Evolutionary conservation across 805 yeast species (phyloP), one percentile per base, ranked within the genome.

Genomic region (Teunomyces gatunensis): DNA sequence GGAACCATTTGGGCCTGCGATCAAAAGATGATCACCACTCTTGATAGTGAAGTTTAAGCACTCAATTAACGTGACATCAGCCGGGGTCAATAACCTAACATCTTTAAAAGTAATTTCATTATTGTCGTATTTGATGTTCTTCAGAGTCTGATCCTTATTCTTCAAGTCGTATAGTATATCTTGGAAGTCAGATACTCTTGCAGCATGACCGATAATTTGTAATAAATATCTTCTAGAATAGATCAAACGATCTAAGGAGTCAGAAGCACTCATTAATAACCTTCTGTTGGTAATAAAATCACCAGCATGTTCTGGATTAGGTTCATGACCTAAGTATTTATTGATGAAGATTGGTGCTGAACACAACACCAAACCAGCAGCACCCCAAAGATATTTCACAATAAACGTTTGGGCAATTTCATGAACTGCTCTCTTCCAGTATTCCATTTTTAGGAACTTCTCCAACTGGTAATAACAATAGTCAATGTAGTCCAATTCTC

Each of bases 1-100:
- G 53, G 96, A 87, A 1, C 98, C 98, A 61, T 91, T 91, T 11
- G 97, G 97, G 0, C 98, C 98, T 7, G 92, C 90, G 61, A 91
- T 90, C 45, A 91, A 74, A 44, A 91, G 72, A 65, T 91, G 94
- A 44, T 90, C 84, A 30, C 97, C 97, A 29, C 81, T 85, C 52
- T 84, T 79, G 46, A 91, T 79, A 44, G 84, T 77, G 64, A 91
- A 90, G 23, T 80, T 74, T 56, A 91, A 74, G 33, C 80, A 77
- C 39, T 79, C 73, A 18, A 87, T 84, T 40, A 91, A 73, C 0
- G 84, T 76, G 39, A 87, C 91, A 47, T 89, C 85, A 3, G 85
- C 84, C 0, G 98, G 98, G 1, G 97, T 89, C 1, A 87, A 78
- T 45, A 91, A 74, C n/a, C 91, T 89, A 12, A 91, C 87, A 39